phyloP scores from a whole-genome alignment of 1,284 basidiomycete species.

The Inonotus obliquus region DNA sequence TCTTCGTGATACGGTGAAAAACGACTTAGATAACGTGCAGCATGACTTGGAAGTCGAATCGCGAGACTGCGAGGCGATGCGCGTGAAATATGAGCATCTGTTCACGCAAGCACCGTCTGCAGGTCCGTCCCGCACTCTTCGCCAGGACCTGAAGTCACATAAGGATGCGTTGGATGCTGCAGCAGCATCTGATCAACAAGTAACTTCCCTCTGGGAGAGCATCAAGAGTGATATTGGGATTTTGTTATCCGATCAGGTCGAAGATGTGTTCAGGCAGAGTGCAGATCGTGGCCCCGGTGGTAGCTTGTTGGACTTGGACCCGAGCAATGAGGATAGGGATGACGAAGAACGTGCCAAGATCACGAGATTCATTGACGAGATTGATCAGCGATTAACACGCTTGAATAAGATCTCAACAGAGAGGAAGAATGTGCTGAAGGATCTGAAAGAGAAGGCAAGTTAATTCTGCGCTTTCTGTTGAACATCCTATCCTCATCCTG shows the following conservation, averaged over 20 bases:
- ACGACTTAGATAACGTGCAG: conserved; percentile 56
- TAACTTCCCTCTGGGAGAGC: conserved; percentile 69
- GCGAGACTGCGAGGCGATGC: conserved; percentile 77
- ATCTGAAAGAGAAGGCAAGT: conserved; percentile 86
- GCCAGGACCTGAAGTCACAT: conserved; percentile 82
- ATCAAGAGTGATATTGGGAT: conserved; percentile 66
- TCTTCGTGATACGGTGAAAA: conserved; percentile 57
- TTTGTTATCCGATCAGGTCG: conserved; percentile 62
- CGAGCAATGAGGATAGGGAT: conserved; percentile 57
- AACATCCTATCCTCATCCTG: not conserved
- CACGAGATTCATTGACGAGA: conserved; percentile 63
- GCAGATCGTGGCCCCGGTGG: conserved; percentile 43
- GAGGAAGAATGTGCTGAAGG: conserved; percentile 82
- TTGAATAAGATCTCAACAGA: conserved; percentile 83
- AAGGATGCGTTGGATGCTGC: conserved; percentile 75
- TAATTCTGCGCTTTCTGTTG: not conserved
- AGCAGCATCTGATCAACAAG: conserved; percentile 73
- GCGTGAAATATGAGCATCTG: conserved; percentile 82
- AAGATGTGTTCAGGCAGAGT: conserved; percentile 66
- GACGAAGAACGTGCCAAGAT: conserved; percentile 68
- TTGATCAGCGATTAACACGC: conserved; percentile 72
- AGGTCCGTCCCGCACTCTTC: conserved; percentile 62
- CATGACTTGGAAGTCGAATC: conserved; percentile 74
- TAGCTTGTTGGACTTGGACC: conserved; percentile 66
- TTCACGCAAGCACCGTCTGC: conserved; percentile 91